phyloP scores from a whole-genome alignment of 1,284 basidiomycete genomes.

The Anthracocystis panici-leucophaei region DNA sequence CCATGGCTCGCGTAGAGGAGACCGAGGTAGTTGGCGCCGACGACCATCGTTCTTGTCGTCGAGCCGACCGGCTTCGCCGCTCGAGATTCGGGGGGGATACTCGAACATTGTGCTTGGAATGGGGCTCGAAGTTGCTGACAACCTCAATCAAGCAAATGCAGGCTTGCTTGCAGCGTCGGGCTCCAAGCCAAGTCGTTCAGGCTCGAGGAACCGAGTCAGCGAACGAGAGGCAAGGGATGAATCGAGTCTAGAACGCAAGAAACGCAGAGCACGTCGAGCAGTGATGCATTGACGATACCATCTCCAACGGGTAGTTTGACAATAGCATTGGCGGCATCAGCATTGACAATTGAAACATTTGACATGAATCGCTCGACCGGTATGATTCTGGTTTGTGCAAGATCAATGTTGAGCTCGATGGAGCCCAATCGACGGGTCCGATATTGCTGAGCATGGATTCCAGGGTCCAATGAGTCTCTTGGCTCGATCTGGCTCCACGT shows the following conservation, averaged over 20 bases:
- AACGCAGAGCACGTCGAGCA: conserved; percentile 18
- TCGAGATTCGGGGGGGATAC: conserved; percentile 35
- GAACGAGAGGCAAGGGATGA: conserved; percentile 21
- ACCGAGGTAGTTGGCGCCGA: conserved; percentile 24
- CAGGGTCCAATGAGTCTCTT: no score
- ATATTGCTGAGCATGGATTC: no score
- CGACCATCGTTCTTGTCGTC: conserved; percentile 37
- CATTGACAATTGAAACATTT: background rate
- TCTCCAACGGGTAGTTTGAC: no score
- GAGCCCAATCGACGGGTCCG: no score
- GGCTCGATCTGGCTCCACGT: no score
- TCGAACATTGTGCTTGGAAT: conserved; percentile 28
- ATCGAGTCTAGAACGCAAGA: conserved; percentile 26
- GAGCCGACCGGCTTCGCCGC: conserved; percentile 34
- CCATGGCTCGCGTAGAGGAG: conserved; percentile 30
- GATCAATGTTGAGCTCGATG: background rate
- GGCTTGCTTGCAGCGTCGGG: conserved; percentile 13
- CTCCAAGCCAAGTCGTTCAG: conserved; percentile 35
- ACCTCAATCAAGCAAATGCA: conserved; percentile 12
- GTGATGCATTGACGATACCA: conserved; percentile 9
- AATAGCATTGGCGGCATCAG: background rate
- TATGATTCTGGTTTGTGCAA: background rate
- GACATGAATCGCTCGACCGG: no score
- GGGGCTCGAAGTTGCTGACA: conserved; percentile 21
- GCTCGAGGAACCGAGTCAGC: conserved; percentile 24